Evolutionary conservation across 805 yeast species (phyloP).

Genomic region (Ogataea nonfermentans): DNA sequence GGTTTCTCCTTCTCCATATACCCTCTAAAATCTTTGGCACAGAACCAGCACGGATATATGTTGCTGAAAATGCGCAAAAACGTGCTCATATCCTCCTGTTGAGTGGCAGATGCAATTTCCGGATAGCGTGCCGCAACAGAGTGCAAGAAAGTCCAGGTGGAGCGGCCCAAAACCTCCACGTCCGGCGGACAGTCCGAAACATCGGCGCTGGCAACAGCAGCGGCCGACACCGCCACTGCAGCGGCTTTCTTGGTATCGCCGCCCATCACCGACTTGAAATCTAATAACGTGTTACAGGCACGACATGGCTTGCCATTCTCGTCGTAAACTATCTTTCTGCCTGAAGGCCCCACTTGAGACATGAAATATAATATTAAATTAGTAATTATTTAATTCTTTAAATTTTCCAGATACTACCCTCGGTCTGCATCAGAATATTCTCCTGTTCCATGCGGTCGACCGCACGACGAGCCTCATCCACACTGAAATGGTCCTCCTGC

Average conservation of each 20-base stretch:
- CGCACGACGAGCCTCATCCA: slow-evolving; percentile 45
- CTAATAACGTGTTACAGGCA: slow-evolving; percentile 77
- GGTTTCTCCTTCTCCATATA: slow-evolving; percentile 58
- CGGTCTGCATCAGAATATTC: slow-evolving; percentile 48
- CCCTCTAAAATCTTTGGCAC: slow-evolving; percentile 78
- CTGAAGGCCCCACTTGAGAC: slow-evolving; percentile 29
- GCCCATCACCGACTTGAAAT: slow-evolving; percentile 63
- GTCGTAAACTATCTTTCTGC: slow-evolving; percentile 71
- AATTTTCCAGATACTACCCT: slow-evolving; percentile 47
- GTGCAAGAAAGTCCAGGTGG: slow-evolving; percentile 92
- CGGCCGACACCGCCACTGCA: slow-evolving; percentile 15
- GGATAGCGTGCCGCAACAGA: slow-evolving; percentile 91
- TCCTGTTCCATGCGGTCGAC: slow-evolving; percentile 41
- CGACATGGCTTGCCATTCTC: slow-evolving; percentile 98
- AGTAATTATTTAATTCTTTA: slow-evolving; percentile 9
- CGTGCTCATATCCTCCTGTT: slow-evolving; percentile 69
- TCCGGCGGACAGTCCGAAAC: slow-evolving; percentile 76
- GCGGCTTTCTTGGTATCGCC: slow-evolving; percentile 18
- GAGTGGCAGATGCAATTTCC: slow-evolving; percentile 52
- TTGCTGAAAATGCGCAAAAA: slow-evolving; percentile 71
- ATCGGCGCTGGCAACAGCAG: slow-evolving; percentile 21
- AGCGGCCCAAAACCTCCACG: slow-evolving; percentile 71
- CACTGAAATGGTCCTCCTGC: slow-evolving; percentile 47
- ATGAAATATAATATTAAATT: background rate
- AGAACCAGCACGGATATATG: slow-evolving; percentile 91